Evolutionary conservation across 2,329 filamentous ascomycete species (phyloP).

Genomic region (Sclerotinia nivalis): DNA sequence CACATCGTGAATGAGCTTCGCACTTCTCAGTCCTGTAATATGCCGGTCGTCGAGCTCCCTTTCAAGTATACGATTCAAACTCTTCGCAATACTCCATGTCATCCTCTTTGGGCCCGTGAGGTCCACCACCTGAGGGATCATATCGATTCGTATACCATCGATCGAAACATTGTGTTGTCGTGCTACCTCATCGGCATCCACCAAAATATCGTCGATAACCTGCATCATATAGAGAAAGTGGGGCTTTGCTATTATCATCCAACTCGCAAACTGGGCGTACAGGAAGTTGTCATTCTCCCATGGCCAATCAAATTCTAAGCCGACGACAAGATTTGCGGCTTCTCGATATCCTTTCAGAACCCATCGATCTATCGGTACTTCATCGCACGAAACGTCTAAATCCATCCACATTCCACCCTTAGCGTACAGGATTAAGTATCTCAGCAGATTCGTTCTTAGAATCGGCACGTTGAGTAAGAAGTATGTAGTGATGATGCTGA

Average conservation of each 20-base stretch:
- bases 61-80: constrained; percentile 31
- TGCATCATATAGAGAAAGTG: constrained; percentile 32
- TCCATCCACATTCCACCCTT: constrained; percentile 4
- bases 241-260: constrained; percentile 39
- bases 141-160: constrained; percentile 23
- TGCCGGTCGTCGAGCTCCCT: constrained; percentile 26
- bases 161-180: constrained; percentile 24
- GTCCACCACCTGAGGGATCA: constrained; percentile 34
- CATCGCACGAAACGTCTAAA: neutral
- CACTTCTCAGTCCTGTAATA: constrained; percentile 33
- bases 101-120: constrained; percentile 38
- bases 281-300: constrained; percentile 22
- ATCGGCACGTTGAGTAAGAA: neutral
- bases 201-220: constrained; percentile 38
- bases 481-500: neutral
- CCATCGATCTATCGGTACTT: constrained; percentile 35
- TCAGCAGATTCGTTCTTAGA: neutral
- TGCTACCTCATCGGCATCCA: constrained; percentile 22
- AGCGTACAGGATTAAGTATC: constrained; percentile 3
- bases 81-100: constrained; percentile 35
- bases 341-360: constrained; percentile 40
- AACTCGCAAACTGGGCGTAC: constrained; percentile 36
- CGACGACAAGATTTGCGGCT: constrained; percentile 42
- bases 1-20: constrained; percentile 38
- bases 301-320: constrained; percentile 43